phyloP scores from a whole-genome alignment of 192 early-diverging fungal genomes.

The Coemansia aciculifera region DNA sequence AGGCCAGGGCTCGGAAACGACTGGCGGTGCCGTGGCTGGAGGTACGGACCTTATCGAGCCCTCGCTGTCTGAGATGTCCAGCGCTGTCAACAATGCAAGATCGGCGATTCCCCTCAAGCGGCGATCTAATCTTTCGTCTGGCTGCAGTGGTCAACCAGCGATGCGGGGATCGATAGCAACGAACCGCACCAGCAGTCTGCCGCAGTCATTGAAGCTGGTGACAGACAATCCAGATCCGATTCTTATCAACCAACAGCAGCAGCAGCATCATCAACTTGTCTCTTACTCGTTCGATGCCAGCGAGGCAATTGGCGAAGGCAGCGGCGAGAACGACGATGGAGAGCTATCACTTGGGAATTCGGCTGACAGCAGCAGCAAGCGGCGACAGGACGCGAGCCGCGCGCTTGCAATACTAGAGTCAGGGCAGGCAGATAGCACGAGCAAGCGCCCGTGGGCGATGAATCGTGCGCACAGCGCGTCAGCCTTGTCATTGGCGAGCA shows the following conservation, averaged over 20 bases:
- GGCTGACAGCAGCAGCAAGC: slow-evolving; percentile 1
- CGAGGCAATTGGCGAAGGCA: neutral
- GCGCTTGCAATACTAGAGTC: neutral
- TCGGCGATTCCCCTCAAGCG: slow-evolving; percentile 16
- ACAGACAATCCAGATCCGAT: neutral
- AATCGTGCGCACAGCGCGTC: slow-evolving; percentile 40
- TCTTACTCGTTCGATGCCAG: neutral
- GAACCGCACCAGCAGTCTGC: neutral
- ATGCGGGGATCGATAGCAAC: neutral
- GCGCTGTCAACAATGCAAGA: neutral
- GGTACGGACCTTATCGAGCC: neutral
- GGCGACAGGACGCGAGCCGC: neutral
- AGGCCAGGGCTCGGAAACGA: slow-evolving; percentile 3
- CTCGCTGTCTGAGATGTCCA: slow-evolving; percentile 1
- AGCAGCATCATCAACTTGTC: neutral
- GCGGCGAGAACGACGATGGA: slow-evolving; percentile 2
- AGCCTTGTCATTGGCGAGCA: slow-evolving; percentile 24
- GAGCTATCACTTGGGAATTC: neutral
- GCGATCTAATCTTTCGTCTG: slow-evolving; percentile 21
- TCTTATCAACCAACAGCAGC: slow-evolving; percentile 3
- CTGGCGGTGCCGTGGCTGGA: slow-evolving; percentile 6
- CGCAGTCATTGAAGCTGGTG: slow-evolving; percentile 1
- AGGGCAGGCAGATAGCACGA: neutral
- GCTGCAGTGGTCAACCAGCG: neutral
- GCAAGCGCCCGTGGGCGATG: slow-evolving; percentile 31